Conservation (phyloP, 768 basidiomycete species). For the Tulasnella sp. region DNA sequence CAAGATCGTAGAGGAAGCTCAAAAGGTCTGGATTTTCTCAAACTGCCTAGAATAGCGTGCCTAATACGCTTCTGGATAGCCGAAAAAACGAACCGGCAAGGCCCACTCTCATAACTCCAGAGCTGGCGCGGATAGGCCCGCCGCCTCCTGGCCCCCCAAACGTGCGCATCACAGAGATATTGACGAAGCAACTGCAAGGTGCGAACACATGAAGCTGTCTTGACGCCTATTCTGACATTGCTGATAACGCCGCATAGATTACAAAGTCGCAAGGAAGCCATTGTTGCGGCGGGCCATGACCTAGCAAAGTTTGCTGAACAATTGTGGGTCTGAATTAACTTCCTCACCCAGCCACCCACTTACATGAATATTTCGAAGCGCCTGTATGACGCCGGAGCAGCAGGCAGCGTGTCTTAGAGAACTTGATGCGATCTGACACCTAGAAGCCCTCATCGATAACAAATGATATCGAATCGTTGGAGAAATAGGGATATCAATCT, state of each 20-base stretch:
- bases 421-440: background rate
- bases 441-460: too few species aligned
- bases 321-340: conserved; percentile 41
- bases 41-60: conserved; percentile 18
- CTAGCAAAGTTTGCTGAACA: conserved; percentile 48
- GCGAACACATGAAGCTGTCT: background rate
- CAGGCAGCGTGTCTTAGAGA: background rate
- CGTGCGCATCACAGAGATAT: conserved; percentile 40
- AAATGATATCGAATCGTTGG: too few species aligned
- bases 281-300: conserved; percentile 44
- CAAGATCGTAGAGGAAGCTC: conserved; percentile 40
- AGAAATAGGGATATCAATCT: too few species aligned
- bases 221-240: background rate
- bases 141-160: conserved; percentile 49
- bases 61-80: background rate
- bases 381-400: conserved; percentile 4
- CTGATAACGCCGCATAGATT: conserved; percentile 34
- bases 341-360: background rate
- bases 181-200: background rate
- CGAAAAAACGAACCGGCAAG: background rate
- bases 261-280: conserved; percentile 44
- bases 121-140: conserved; percentile 27
- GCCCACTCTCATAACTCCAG: background rate
- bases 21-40: conserved; percentile 14
- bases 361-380: background rate